phyloP scores from a whole-genome alignment of 306 rosid species.

The Astragalus membranaceus region DNA sequence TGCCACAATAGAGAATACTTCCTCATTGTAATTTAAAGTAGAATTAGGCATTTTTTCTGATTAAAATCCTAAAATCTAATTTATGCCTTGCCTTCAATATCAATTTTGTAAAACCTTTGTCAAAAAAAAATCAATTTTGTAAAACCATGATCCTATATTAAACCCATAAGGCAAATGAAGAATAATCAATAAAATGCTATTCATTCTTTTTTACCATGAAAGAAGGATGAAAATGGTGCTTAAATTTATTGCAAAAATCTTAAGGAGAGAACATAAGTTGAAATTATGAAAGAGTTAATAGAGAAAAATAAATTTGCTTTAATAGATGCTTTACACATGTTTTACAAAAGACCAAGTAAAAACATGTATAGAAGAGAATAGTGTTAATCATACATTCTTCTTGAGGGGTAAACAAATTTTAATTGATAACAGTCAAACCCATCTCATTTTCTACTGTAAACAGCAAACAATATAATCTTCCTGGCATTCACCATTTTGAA shows the following conservation, averaged over 20 bases:
- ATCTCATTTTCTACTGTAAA: background rate
- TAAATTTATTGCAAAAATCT: background rate
- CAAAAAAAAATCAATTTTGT: no score
- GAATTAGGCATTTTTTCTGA: background rate
- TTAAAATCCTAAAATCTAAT: background rate
- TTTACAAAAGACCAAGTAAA: background rate
- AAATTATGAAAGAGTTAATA: background rate
- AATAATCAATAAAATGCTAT: background rate
- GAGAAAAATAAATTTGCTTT: background rate
- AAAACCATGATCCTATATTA: background rate
- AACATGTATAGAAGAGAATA: background rate
- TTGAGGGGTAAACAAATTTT: background rate
- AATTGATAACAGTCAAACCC: background rate
- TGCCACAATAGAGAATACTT: background rate
- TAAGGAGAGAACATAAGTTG: background rate
- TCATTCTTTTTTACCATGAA: background rate
- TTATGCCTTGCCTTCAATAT: background rate
- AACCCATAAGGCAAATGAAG: background rate
- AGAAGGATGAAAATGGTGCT: background rate
- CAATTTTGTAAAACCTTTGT: background rate
- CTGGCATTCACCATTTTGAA: conserved; percentile 12
- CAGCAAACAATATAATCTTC: background rate
- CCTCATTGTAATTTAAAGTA: background rate
- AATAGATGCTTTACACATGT: background rate
- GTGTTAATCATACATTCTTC: background rate